Percentiles rank a stretch among this genome's conserved stretches.
Conservation (phyloP, 2,329 filamentous ascomycete genomes). For the Aspergillus puulaauensis region DNA sequence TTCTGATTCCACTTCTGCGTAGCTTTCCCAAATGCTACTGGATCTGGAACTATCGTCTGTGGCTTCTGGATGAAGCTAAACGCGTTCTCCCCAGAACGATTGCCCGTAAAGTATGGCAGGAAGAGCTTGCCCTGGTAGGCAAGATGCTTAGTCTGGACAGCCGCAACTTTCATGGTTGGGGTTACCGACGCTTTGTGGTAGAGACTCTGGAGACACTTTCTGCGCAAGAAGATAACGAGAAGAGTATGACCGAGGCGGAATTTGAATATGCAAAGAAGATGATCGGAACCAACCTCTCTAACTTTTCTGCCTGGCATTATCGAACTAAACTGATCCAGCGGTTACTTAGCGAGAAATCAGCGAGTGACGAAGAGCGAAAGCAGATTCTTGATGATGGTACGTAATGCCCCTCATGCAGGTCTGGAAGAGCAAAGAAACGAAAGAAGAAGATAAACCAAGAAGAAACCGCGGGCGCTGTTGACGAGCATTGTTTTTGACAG, state of each 20-base stretch:
- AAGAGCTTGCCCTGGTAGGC: conserved; percentile 75
- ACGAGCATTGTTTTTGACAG: conserved; percentile 39
- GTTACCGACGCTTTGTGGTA: conserved; percentile 79
- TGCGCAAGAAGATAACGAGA: conserved; percentile 39
- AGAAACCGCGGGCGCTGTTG: not conserved
- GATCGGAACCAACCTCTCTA: conserved; percentile 81
- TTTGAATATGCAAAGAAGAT: conserved; percentile 89
- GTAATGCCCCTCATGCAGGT: conserved; percentile 12
- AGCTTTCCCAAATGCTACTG: conserved; percentile 97
- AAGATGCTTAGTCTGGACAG: conserved; percentile 87
- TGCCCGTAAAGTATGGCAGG: conserved; percentile 72
- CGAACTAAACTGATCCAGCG: conserved; percentile 79
- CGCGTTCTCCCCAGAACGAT: conserved; percentile 56
- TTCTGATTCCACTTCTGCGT: conserved; percentile 79
- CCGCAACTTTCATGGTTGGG: conserved; percentile 96
- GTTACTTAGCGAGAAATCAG: conserved; percentile 68
- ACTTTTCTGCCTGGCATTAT: conserved; percentile 97
- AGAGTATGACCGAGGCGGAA: conserved; percentile 73
- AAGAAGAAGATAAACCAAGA: not conserved
- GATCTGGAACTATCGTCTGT: conserved; percentile 96
- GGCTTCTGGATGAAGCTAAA: conserved; percentile 75
- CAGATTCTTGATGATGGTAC: conserved; percentile 70
- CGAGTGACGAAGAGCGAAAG: conserved; percentile 62
- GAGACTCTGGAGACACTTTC: conserved; percentile 65
- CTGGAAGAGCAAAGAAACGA: not conserved